phyloP scores from a whole-genome alignment of 176 grass and related monocot genomes.

The Hsuehochloa calcarea region DNA sequence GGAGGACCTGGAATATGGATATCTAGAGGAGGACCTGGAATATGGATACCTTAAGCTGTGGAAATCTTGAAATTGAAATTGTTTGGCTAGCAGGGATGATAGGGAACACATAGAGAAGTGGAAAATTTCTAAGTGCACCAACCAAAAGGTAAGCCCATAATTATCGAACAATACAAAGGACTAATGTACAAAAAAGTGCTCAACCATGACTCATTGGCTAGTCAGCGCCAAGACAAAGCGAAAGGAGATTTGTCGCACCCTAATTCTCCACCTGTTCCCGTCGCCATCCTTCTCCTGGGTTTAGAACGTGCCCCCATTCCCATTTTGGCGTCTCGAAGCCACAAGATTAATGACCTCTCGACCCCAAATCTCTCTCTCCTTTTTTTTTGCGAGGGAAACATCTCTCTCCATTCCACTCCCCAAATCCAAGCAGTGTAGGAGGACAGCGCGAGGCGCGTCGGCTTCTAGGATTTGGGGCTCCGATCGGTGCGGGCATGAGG shows the following conservation, averaged over 20 bases:
- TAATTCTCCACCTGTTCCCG: background rate
- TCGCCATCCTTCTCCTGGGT: background rate
- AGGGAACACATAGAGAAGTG: no score
- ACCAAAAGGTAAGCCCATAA: background rate
- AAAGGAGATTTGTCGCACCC: constrained; percentile 10
- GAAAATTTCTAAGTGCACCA: background rate
- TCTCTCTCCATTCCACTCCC: background rate
- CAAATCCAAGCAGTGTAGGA: constrained; percentile 9
- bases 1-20: no score
- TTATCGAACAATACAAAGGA: background rate
- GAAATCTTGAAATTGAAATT: no score
- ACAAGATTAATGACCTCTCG: constrained; percentile 5
- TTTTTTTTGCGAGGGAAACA: background rate
- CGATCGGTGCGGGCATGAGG: constrained; percentile 29
- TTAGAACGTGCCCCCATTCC: background rate
- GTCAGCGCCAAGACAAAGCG: background rate
- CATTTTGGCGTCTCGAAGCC: constrained; percentile 30
- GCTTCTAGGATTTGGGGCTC: constrained; percentile 8
- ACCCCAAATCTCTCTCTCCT: constrained; percentile 1
- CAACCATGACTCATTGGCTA: background rate
- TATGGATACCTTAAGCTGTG: no score
- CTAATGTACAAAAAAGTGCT: background rate
- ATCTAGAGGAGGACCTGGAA: no score
- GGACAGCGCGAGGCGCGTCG: background rate
- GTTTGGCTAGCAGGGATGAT: no score